Evolutionary conservation across 768 basidiomycete genomes (phyloP).

Genomic region (Mycena sanguinolenta): DNA sequence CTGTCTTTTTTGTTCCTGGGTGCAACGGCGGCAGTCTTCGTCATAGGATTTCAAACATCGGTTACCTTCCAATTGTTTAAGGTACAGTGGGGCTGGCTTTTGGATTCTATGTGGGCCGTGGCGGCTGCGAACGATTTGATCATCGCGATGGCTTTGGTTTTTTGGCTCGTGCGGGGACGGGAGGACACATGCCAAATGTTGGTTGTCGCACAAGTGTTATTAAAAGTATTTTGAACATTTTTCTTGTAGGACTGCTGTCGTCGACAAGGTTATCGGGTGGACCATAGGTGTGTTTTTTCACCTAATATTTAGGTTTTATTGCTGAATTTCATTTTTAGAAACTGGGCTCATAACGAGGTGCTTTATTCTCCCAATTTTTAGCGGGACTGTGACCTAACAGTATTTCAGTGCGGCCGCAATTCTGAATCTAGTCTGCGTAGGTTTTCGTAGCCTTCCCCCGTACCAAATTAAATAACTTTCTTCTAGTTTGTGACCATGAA

Average conservation of each 20-base stretch:
- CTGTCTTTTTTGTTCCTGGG: constrained; percentile 27
- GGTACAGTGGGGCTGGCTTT: constrained; percentile 25
- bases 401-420: constrained; percentile 21
- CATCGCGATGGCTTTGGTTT: constrained; percentile 1
- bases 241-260: constrained; percentile 7
- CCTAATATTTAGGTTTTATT: not conserved
- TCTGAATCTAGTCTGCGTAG: constrained; percentile 30
- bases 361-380: not conserved
- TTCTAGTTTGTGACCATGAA: constrained; percentile 31
- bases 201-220: not conserved
- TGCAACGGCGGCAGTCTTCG: constrained; percentile 8
- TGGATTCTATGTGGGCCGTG: constrained; percentile 21
- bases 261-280: constrained; percentile 9
- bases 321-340: not conserved
- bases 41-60: not conserved
- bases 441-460: not conserved
- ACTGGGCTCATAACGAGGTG: constrained; percentile 6
- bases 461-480: not conserved
- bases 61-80: not conserved
- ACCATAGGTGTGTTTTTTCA: not conserved
- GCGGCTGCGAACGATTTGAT: constrained; percentile 30
- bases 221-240: constrained; percentile 1
- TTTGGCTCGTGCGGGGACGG: not conserved
- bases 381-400: not conserved
- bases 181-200: not conserved